phyloP scores from a whole-genome alignment of 208 protist species.

The Leishmania amazonensis region DNA sequence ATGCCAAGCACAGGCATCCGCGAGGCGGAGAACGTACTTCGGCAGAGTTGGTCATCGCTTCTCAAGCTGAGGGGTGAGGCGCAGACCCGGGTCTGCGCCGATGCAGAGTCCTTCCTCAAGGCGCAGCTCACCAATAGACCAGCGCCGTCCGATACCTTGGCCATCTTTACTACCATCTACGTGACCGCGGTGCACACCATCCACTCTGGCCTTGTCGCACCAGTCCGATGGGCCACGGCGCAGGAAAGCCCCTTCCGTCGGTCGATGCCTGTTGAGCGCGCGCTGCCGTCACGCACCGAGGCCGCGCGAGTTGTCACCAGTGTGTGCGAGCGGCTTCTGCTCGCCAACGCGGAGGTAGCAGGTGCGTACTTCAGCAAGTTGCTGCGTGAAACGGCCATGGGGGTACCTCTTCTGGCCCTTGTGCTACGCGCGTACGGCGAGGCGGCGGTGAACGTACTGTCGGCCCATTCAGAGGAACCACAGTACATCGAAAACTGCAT shows the following conservation, averaged over 20 bases:
- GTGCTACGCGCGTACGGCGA: constrained; percentile 57
- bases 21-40: constrained; percentile 1
- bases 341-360: constrained; percentile 7
- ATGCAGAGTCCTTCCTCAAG: constrained; percentile 2
- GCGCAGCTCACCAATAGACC: not conserved
- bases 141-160: not conserved
- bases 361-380: constrained; percentile 6
- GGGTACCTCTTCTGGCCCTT: constrained; percentile 39
- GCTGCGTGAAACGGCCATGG: constrained; percentile 26
- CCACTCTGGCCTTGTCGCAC: constrained; percentile 13
- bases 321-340: constrained; percentile 24
- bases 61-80: not conserved
- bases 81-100: not conserved
- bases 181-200: constrained; percentile 21
- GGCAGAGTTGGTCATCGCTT: not conserved
- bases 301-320: constrained; percentile 7
- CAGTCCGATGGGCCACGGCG: constrained; percentile 18
- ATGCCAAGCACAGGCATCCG: not conserved
- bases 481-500: constrained; percentile 10
- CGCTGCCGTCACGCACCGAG: not conserved
- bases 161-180: constrained; percentile 8
- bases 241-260: constrained; percentile 13
- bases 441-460: constrained; percentile 16
- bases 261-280: not conserved
- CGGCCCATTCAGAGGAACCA: not conserved